These are phyloP conservation scores for Tuber magnatum DNA, from an alignment of 495 filamentous ascomycete genomes.

Conservation along the genomic window DNA sequence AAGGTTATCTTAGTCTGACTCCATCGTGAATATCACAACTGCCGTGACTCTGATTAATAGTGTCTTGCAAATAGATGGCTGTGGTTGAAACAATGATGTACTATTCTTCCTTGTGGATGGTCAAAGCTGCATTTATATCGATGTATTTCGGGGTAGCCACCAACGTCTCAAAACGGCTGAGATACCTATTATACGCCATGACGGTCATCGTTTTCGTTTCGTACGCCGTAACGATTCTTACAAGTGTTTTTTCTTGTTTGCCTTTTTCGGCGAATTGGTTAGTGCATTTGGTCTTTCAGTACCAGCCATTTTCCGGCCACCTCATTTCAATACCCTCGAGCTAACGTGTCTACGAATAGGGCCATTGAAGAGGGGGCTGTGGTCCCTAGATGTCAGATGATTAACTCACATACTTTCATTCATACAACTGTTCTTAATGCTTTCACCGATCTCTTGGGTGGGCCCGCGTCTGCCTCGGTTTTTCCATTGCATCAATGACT, in stretches of 20 bases:
- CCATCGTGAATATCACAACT: not conserved
- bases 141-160: conserved; percentile 17
- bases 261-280: conserved; percentile 11
- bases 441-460: conserved; percentile 6
- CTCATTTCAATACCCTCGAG: not conserved
- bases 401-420: conserved; percentile 2
- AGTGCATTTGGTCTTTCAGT: not conserved
- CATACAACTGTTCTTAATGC: conserved; percentile 3
- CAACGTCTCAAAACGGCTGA: conserved; percentile 6
- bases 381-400: conserved; percentile 1
- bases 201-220: not conserved
- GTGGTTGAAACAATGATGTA: conserved; percentile 9
- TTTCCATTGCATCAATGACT: not conserved
- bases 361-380: not conserved
- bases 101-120: conserved; percentile 12
- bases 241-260: conserved; percentile 9
- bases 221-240: conserved; percentile 2
- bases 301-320: not conserved
- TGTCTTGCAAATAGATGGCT: conserved; percentile 1
- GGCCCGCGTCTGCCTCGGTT: not conserved
- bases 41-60: not conserved
- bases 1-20: not conserved
- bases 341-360: not conserved
- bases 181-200: conserved; percentile 7
- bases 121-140: conserved; percentile 15